Percentiles rank a stretch among this genome's conserved stretches.
Evolutionary conservation across 2,329 filamentous ascomycete genomes (phyloP).

Genomic region (Cordyceps cicadae): DNA sequence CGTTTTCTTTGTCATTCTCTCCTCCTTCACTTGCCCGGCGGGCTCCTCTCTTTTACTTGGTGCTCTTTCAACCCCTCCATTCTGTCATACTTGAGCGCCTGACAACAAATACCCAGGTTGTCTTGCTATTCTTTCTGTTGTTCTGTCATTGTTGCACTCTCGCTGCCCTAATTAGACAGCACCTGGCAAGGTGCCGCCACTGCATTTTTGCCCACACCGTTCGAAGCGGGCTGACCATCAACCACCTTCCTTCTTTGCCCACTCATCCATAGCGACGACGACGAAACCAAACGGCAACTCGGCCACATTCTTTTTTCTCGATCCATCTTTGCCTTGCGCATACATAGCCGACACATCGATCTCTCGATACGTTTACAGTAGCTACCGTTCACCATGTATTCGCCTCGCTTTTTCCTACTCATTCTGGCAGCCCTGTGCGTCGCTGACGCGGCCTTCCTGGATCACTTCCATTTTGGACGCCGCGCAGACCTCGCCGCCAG

Average conservation of each 20-base stretch:
- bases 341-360: neutral
- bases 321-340: neutral
- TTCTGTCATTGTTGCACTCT: neutral
- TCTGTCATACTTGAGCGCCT: neutral
- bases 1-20: neutral
- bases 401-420: slow-evolving; percentile 37
- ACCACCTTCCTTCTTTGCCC: neutral
- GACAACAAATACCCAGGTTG: neutral
- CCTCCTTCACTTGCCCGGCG: too few species aligned
- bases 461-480: slow-evolving; percentile 17
- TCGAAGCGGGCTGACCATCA: neutral
- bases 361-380: neutral
- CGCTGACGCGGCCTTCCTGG: slow-evolving; percentile 33
- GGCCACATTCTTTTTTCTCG: neutral
- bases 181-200: neutral
- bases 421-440: slow-evolving; percentile 41
- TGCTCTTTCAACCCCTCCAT: neutral
- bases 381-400: slow-evolving; percentile 30
- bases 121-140: neutral
- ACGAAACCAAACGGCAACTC: neutral
- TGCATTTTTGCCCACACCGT: neutral
- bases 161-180: neutral
- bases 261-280: neutral
- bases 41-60: neutral
- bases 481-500: slow-evolving; percentile 13